Evolutionary conservation across 345 rosid species (phyloP).

Genomic region (Arabidopsis thaliana): DNA sequence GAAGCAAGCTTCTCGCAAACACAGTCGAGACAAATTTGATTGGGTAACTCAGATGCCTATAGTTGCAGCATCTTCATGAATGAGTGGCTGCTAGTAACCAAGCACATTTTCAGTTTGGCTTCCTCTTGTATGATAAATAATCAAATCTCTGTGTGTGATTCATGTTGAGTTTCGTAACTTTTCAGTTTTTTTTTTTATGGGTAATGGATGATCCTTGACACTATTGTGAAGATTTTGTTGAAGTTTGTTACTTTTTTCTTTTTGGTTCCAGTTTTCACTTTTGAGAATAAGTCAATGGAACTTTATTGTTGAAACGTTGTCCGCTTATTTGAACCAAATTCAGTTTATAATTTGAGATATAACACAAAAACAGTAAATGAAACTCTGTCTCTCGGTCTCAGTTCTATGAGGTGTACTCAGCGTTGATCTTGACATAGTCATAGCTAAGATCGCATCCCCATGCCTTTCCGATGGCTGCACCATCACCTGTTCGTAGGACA

Average conservation of each 20-base stretch:
- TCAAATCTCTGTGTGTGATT: background rate
- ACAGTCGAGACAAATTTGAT: slow-evolving; percentile 38
- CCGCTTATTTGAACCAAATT: slow-evolving; percentile 11
- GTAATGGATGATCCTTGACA: slow-evolving; percentile 4
- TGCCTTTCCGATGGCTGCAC: slow-evolving; percentile 66
- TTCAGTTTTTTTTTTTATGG: background rate
- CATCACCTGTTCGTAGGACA: slow-evolving; percentile 55
- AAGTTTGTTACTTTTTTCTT: background rate
- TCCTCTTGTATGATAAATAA: slow-evolving; percentile 18
- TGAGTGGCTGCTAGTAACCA: slow-evolving; percentile 23
- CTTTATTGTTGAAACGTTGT: slow-evolving; percentile 13
- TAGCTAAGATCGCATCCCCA: slow-evolving; percentile 94
- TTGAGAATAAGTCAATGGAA: background rate
- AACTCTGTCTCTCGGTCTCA: background rate
- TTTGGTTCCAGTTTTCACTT: slow-evolving; percentile 7
- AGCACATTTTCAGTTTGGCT: slow-evolving; percentile 22
- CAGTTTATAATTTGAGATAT: slow-evolving; percentile 3
- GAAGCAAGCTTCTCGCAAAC: slow-evolving; percentile 61
- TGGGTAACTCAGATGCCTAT: slow-evolving; percentile 55
- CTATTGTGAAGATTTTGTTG: slow-evolving; percentile 12
- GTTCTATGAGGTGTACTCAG: slow-evolving; percentile 77
- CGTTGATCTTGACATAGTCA: slow-evolving; percentile 87
- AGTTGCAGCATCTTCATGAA: slow-evolving; percentile 67
- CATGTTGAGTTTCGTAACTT: background rate
- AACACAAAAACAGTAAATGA: slow-evolving; percentile 22